Percentiles rank a stretch among this genome's conserved stretches.
Conservation (phyloP, 768 basidiomycete genomes). For the Auricularia sp. region DNA sequence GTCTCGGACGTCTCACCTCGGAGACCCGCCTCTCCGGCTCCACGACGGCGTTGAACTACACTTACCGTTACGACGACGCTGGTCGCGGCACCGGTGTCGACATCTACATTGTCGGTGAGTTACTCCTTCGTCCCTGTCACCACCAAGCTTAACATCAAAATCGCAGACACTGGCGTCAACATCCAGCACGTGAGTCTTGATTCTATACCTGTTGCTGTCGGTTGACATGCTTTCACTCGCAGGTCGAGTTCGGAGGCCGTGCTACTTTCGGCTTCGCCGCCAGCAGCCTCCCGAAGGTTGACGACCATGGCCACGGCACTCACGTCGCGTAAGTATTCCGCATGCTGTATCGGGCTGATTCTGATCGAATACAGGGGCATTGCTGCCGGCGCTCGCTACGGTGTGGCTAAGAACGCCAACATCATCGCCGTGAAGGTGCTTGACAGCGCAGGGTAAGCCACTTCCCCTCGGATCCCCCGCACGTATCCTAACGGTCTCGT, state of each 20-base stretch:
- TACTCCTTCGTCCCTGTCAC: slow-evolving; percentile 6
- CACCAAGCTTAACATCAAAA: too few relatives aligned
- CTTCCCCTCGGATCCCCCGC: neutral
- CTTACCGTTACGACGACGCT: slow-evolving; percentile 22
- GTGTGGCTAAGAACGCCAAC: slow-evolving; percentile 8
- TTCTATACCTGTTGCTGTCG: neutral
- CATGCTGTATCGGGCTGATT: too few relatives aligned
- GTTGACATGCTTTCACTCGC: neutral
- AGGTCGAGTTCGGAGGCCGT: slow-evolving; percentile 33
- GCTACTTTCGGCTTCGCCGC: slow-evolving; percentile 24
- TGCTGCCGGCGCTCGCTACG: slow-evolving; percentile 20
- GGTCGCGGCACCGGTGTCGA: slow-evolving; percentile 27
- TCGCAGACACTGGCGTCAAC: slow-evolving; percentile 13
- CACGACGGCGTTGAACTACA: slow-evolving; percentile 1
- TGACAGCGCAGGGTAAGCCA: slow-evolving; percentile 17
- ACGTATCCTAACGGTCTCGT: neutral
- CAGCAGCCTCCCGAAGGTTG: slow-evolving; percentile 14
- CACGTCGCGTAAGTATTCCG: slow-evolving; percentile 15
- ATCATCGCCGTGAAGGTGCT: slow-evolving; percentile 11
- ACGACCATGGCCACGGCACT: slow-evolving; percentile 29
- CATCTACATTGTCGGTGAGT: slow-evolving; percentile 27
- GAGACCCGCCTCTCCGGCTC: neutral
- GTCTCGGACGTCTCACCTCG: slow-evolving; percentile 13
- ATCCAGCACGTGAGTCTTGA: slow-evolving; percentile 12
- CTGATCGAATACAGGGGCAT: slow-evolving; percentile 1